Conservation (phyloP, 106 monocot genomes). For the Alisma plantagoaquatica region DNA sequence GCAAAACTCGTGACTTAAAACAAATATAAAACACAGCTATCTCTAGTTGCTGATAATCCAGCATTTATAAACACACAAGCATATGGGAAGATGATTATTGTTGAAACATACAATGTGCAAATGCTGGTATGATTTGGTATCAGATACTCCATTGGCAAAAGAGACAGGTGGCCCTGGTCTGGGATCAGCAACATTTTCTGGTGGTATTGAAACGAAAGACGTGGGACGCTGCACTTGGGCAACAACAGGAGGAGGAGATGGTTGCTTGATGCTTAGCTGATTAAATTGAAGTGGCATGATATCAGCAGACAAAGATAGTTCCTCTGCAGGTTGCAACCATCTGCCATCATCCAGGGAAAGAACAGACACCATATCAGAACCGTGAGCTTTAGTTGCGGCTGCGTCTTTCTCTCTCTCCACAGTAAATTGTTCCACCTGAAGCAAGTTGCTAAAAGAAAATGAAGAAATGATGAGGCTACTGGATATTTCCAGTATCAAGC, state of each 20-base stretch:
- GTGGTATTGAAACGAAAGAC: constrained; percentile 38
- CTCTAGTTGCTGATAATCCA: too few species aligned
- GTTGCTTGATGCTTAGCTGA: constrained; percentile 68
- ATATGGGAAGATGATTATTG: background rate
- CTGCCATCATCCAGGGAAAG: constrained; percentile 91
- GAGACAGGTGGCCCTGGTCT: constrained; percentile 67
- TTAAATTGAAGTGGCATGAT: constrained; percentile 26
- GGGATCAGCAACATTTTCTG: constrained; percentile 94
- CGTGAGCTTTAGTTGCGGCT: constrained; percentile 5
- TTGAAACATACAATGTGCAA: constrained; percentile 69
- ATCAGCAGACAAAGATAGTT: constrained; percentile 19
- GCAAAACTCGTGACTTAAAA: too few species aligned
- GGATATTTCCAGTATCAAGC: too few species aligned
- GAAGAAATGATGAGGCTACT: background rate
- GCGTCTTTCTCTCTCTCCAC: constrained; percentile 14
- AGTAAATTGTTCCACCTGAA: constrained; percentile 4
- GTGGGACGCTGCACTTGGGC: constrained; percentile 43
- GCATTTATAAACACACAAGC: too few species aligned
- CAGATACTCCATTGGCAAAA: constrained; percentile 15
- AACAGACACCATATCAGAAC: constrained; percentile 67
- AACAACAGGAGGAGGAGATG: constrained; percentile 84
- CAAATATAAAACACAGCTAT: too few species aligned
- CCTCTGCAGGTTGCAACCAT: constrained; percentile 42
- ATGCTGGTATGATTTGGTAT: constrained; percentile 56
- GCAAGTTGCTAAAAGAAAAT: background rate